Base-by-base conservation (phyloP, 2,329 filamentous ascomycete genomes). In the Aspergillus quadricinctus region DNA sequence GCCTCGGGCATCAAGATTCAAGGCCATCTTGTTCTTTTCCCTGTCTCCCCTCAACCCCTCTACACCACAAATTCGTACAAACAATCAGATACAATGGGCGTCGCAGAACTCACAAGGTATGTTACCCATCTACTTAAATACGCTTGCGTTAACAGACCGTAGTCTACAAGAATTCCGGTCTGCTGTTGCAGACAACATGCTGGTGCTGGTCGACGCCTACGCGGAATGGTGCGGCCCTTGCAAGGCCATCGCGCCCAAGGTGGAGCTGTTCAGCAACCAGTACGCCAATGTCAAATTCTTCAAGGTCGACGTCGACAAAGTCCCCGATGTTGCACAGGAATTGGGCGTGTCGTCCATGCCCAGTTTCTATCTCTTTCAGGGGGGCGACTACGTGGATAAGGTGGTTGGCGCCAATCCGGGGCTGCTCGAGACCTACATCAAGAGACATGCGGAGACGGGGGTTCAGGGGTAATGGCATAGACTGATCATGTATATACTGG, bases 191-290 rank as follows among this genome's bases (percentile, higher is more conserved):
- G 31, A 37, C 31, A 37, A 37, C 31, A 37, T 37, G 31, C 31
- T 37, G 31, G 31, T 37, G 31, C 31, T 37, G 31, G 14, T 43
- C 2, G 40, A 43, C 8, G n/a, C 21, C 8, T 43, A 43, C 40
- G 40, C 21, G 2, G n/a, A 19, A 3, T 43, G 92, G 92, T 97
- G 92, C 80, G 91, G 90, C 57, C 92, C 92, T 56, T 97, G 92
- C 88, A 96, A 92, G 81, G 82, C 86, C 66, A 93, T 96, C 68
- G 85, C 90, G 19, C 92, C 92, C 56, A 75, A 85, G 58, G 78
- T 96, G 57, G 81, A 81, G 66, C 82, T 87, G 83, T 88, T 75
- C 71, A 83, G 60, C 66, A 74, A 87, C 46, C n/a, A 21, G 40
- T 19, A 10, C 3, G n/a, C 40, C 40, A 43, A 43, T 21, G 3